Evolutionary conservation across 2,329 filamentous ascomycete genomes (phyloP).

Genomic region (Ceratocystiopsis sp.): DNA sequence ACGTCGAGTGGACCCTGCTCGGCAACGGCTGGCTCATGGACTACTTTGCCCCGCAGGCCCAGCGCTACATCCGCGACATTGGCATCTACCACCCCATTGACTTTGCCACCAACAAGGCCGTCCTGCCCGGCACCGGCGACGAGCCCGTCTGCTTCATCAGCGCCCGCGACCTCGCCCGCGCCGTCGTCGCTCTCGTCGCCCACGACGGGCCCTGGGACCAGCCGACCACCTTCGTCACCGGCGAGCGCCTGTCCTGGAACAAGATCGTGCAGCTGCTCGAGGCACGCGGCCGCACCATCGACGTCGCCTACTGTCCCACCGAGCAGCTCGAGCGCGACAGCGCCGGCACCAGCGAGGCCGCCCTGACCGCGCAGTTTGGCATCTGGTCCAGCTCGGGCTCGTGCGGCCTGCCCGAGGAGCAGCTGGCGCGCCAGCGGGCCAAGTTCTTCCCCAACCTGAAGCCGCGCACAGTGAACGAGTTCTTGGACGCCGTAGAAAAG

Average conservation of each 20-base stretch:
- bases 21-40: conserved; percentile 5
- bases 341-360: neutral
- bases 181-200: neutral
- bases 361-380: neutral
- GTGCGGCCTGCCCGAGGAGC: neutral
- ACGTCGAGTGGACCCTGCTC: conserved; percentile 2
- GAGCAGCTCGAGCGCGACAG: neutral
- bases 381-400: conserved; percentile 1
- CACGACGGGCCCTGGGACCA: neutral
- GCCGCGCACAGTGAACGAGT: neutral
- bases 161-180: conserved; percentile 2
- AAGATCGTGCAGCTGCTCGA: neutral
- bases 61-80: conserved; percentile 3
- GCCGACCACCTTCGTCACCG: neutral
- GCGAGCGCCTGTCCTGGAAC: conserved; percentile 3
- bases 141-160: conserved; percentile 1
- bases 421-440: neutral
- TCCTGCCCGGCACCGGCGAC: conserved; percentile 1
- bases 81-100: neutral
- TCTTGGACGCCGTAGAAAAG: neutral
- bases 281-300: neutral
- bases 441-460: neutral
- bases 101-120: neutral
- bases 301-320: neutral
- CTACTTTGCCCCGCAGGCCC: conserved; percentile 1